Conservation (phyloP, 2,329 filamentous ascomycete genomes). For the Alternaria ethzedia region DNA sequence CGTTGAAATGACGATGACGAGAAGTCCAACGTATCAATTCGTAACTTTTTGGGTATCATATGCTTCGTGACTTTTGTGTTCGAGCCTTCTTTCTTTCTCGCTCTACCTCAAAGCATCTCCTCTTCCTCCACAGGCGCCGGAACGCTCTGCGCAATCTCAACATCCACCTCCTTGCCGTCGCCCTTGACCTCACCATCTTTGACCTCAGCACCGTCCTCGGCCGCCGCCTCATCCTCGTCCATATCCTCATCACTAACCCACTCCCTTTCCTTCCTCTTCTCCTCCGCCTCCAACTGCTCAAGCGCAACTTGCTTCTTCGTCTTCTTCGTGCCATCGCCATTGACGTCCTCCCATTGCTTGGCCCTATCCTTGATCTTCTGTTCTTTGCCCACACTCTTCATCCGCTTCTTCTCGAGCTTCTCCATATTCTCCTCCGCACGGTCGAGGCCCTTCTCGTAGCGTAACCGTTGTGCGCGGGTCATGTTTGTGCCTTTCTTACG, state of each 20-base stretch:
- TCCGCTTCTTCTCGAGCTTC: slow-evolving; percentile 62
- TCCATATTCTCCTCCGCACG: slow-evolving; percentile 62
- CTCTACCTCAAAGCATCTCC: slow-evolving; percentile 31
- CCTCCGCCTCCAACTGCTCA: slow-evolving; percentile 19
- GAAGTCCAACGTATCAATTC: slow-evolving; percentile 4
- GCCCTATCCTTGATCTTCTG: slow-evolving; percentile 58
- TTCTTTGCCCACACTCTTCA: slow-evolving; percentile 58
- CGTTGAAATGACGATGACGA: not conserved
- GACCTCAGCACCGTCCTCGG: slow-evolving; percentile 4
- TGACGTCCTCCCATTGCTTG: slow-evolving; percentile 50
- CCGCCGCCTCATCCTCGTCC: slow-evolving; percentile 15
- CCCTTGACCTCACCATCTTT: slow-evolving; percentile 12
- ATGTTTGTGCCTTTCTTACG: slow-evolving; percentile 52
- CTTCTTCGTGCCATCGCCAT: slow-evolving; percentile 29
- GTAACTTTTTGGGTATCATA: slow-evolving; percentile 13
- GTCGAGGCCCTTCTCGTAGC: slow-evolving; percentile 57
- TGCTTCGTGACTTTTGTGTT: not conserved
- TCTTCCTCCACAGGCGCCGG: slow-evolving; percentile 28
- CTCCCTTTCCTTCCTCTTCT: slow-evolving; percentile 21
- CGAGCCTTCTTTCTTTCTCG: not conserved
- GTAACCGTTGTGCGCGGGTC: slow-evolving; percentile 60
- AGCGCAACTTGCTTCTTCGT: slow-evolving; percentile 26
- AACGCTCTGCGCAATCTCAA: slow-evolving; percentile 19
- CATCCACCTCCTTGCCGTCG: slow-evolving; percentile 22
- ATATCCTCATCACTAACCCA: slow-evolving; percentile 44